Evolutionary conservation across 179 eudicot genomes (phyloP).

Genomic region (Beta macrorhiza): DNA sequence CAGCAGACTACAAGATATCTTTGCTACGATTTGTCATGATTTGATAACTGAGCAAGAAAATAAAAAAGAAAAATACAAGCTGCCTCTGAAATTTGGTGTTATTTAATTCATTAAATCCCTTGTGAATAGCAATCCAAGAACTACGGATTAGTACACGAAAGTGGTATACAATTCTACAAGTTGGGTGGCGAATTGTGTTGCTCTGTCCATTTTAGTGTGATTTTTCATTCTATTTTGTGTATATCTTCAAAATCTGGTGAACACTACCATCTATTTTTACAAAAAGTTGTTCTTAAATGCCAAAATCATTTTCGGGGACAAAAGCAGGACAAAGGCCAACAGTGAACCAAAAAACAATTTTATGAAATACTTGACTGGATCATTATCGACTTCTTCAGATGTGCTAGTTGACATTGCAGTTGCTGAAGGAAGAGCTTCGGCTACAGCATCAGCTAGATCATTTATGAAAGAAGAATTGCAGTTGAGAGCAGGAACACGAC

Average conservation of each 20-base stretch:
- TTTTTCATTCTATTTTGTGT: not conserved
- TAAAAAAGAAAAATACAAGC: not conserved
- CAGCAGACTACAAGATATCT: conserved; percentile 1
- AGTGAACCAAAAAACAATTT: conserved; percentile 87
- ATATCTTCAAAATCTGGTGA: not conserved
- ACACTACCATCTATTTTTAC: conserved; percentile 22
- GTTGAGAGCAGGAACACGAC: conserved; percentile 97
- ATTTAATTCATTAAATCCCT: too few species aligned
- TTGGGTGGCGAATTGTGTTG: too few species aligned
- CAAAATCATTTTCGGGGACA: conserved; percentile 62
- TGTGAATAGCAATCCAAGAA: too few species aligned
- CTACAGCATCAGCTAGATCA: conserved; percentile 92
- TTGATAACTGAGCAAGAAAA: not conserved
- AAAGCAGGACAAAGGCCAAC: conserved; percentile 71
- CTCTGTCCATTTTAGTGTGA: not conserved
- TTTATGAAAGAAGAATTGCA: conserved; percentile 75
- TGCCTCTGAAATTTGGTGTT: not conserved
- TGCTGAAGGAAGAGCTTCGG: conserved; percentile 90
- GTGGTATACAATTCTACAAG: too few species aligned
- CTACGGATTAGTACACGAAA: too few species aligned
- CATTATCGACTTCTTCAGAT: conserved; percentile 46
- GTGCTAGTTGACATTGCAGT: conserved; percentile 46
- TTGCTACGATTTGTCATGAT: not conserved
- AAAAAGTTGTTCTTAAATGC: conserved; percentile 60
- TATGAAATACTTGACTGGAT: conserved; percentile 42